A percentile compares a stretch with the other conserved stretches of the same genome.
Evolutionary conservation across 1,139 yeast species (phyloP).

Genomic region (Taphrina populina): DNA sequence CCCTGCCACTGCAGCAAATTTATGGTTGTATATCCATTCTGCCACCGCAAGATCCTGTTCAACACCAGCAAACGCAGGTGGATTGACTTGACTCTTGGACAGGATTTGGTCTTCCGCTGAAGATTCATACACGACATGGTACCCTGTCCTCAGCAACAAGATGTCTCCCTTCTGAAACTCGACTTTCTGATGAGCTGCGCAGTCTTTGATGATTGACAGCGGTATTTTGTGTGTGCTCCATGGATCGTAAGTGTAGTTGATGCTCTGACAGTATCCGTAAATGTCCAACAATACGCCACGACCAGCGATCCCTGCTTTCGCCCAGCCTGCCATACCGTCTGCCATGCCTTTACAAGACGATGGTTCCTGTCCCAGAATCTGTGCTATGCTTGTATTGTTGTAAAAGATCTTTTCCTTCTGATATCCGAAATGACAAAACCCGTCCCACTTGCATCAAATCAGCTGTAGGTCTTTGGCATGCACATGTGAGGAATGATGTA

Average conservation of each 20-base stretch:
- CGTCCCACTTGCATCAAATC: slow-evolving; percentile 42
- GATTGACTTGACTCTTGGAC: slow-evolving; percentile 35
- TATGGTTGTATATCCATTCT: slow-evolving; percentile 42
- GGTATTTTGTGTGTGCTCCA: slow-evolving; percentile 41
- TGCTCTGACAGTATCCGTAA: slow-evolving; percentile 42
- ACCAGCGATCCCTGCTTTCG: slow-evolving; percentile 44
- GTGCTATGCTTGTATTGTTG: slow-evolving; percentile 42
- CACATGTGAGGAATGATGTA: background rate
- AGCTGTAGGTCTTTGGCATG: background rate
- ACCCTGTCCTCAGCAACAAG: slow-evolving; percentile 43
- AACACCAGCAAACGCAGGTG: slow-evolving; percentile 41
- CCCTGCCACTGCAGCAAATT: slow-evolving; percentile 43
- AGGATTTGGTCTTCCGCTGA: slow-evolving; percentile 38
- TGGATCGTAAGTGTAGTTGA: slow-evolving; percentile 41
- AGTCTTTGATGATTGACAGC: slow-evolving; percentile 40
- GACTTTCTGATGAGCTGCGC: slow-evolving; percentile 41
- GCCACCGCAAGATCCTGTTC: slow-evolving; percentile 40
- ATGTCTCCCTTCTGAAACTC: slow-evolving; percentile 43
- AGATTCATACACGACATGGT: slow-evolving; percentile 41
- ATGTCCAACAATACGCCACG: slow-evolving; percentile 44
- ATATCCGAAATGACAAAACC: slow-evolving; percentile 43
- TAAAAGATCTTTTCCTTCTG: slow-evolving; percentile 39
- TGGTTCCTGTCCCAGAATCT: slow-evolving; percentile 39
- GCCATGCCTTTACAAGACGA: slow-evolving; percentile 42
- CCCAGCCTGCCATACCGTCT: slow-evolving; percentile 41